Evolutionary conservation across 208 protist genomes (phyloP), one percentile per base, ranked within the genome.

Genomic region (Wallacemonas sp.): DNA sequence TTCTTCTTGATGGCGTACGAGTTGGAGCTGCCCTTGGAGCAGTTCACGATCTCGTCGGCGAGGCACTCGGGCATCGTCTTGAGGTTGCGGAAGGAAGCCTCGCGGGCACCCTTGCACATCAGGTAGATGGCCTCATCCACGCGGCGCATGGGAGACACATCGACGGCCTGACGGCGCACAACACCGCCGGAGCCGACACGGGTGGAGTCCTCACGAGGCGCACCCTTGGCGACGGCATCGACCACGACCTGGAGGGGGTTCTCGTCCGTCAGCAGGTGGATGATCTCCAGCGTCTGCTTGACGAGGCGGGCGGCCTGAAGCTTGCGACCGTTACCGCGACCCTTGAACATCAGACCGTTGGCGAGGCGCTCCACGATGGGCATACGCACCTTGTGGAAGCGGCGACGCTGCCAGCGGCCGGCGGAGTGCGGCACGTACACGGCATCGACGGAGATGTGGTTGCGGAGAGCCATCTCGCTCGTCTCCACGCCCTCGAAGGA

Each of bases 1-100:
- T 99, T 99, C 98, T 99, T 99, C 88, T 99, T 99, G 77, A 99
- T 99, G 68, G 99, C 98, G 75, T 98, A 99, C 21, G 94, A 99
- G 89, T 99, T 99, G 67, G 97, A 97, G 54, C 97, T 98, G 30
- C 90, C 93, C 85, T 99, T 99, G 61, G 98, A 90, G 67, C 97
- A 98, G 80, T 99, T 99, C 72, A 99, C 98, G 69, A 99, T 92
- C 96, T 99, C 99, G 84, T 99, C 99, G 68, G 99, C 98, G 27
- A 99, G 96, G 93, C 99, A 99, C 94, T 99, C 99, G 66, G 99
- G 90, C 66, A 99, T 96, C 47, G 98, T 99, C 93, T 99, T 99
- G 76, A 99, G 97, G 91, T 98, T 99, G 76, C 99, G 93, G 98
- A 99, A 99, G 42, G 98, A 82, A 63, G 98, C 82, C 70, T 98